phyloP scores from a whole-genome alignment of 108 stramenopile species.

The Cyclotella sp. region DNA sequence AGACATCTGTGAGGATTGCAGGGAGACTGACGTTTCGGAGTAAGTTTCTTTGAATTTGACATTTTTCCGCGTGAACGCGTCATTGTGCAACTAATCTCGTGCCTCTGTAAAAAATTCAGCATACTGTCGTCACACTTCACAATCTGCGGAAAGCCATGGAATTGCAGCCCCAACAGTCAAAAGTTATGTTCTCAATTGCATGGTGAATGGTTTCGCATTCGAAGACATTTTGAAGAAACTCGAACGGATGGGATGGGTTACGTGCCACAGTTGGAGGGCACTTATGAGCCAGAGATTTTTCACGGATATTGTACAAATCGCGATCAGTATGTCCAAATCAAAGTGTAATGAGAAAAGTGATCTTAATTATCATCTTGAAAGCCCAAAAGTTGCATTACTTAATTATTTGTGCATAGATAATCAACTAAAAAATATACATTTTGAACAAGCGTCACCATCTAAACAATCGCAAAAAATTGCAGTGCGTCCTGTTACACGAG shows the following conservation, averaged over 20 bases:
- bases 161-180: conserved; percentile 40
- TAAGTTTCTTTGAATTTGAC: neutral
- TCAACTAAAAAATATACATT: too few species aligned
- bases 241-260: conserved; percentile 26
- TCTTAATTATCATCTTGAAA: too few species aligned
- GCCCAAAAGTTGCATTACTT: too few species aligned
- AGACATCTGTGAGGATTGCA: conserved; percentile 77
- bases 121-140: conserved; percentile 82
- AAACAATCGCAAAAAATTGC: too few species aligned
- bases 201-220: conserved; percentile 82
- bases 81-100: neutral
- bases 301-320: conserved; percentile 67
- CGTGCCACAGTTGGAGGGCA: conserved; percentile 45
- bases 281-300: conserved; percentile 55
- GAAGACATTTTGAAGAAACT: conserved; percentile 69
- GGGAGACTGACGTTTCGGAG: conserved; percentile 40
- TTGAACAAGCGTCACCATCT: too few species aligned
- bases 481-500: too few species aligned
- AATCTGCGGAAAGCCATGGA: conserved; percentile 86
- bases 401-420: too few species aligned
- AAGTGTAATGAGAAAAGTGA: conserved; percentile 13
- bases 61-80: too few species aligned
- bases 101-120: conserved; percentile 11
- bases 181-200: conserved; percentile 71
- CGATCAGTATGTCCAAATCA: conserved; percentile 63